Evolutionary conservation across 1,284 basidiomycete species (phyloP), one percentile per base, ranked within the genome.

Genomic region (Ceratobasidium sp.): DNA sequence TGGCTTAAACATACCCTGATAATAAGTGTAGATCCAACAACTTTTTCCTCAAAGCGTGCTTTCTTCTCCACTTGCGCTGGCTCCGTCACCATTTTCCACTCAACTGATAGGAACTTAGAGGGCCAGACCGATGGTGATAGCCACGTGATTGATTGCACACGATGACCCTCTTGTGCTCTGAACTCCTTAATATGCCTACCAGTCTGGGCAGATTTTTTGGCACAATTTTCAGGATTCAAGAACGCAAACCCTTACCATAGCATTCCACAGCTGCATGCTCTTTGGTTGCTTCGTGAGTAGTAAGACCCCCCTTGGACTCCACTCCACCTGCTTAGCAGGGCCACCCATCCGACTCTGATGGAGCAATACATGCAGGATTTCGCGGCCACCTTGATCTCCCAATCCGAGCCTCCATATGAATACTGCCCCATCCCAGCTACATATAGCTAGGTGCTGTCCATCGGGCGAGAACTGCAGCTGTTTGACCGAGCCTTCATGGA

Each of bases 111-210:
- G 53, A 79, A 79, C 7, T 91, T 88, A 83, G 91, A 86, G n/a
- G n/a, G n/a, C n/a, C n/a, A n/a, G n/a, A 56, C 90, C 89, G n/a
- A n/a, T 67, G 85, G 86, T 31, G 92, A 90, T 81, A 91, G 88
- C 92, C 93, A 94, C 56, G 89, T 87, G 47, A 94, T 87, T 0
- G 91, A 89, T 80, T 92, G 90, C 6, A 94, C 88, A 47, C 84
- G 83, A 31, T 85, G 85, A n/a, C n/a, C n/a, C n/a, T n/a, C n/a
- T n/a, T 71, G 86, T 84, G 3, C 92, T 88, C 91, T 89, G 76
- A 94, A 92, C 0, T 90, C 93, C 81, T 87, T 89, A 80, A 86
- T 88, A 81, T 91, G 93, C 64, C 93, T 90, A 77, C 92, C 92
- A 75, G 91, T 89, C 91, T 93, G 54, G 35, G 37, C 26, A 23